These are phyloP conservation scores for Malus hybrid DNA, from an alignment of 331 rosid species.

Conservation along the genomic window DNA sequence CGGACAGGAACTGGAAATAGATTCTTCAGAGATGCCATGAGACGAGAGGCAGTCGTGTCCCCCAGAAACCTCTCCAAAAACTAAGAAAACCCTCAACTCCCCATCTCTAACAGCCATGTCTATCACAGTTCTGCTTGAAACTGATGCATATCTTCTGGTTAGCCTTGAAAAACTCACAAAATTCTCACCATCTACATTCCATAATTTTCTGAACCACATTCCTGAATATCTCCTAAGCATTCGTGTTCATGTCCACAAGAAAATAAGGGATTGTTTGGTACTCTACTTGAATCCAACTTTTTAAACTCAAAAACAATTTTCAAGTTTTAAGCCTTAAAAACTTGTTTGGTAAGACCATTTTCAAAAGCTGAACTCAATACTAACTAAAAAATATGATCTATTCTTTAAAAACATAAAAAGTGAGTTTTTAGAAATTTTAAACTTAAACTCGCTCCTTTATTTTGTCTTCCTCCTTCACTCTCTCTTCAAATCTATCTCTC, in stretches of 20 bases:
- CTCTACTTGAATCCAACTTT: too few species aligned
- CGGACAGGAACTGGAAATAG: slow-evolving; percentile 51
- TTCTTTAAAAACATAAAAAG: too few species aligned
- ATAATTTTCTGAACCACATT: slow-evolving; percentile 20
- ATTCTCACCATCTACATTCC: slow-evolving; percentile 15
- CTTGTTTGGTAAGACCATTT: too few species aligned
- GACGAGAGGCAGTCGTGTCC: slow-evolving; percentile 73
- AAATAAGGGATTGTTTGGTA: neutral
- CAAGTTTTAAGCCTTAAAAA: too few species aligned
- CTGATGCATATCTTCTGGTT: slow-evolving; percentile 11
- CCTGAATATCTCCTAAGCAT: slow-evolving; percentile 4
- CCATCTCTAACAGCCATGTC: slow-evolving; percentile 62
- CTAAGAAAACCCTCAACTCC: slow-evolving; percentile 73
- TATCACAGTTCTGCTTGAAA: slow-evolving; percentile 21
- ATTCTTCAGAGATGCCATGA: slow-evolving; percentile 59
- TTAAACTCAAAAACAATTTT: too few species aligned
- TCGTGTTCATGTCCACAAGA: neutral
- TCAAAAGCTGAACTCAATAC: too few species aligned
- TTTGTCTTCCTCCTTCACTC: too few species aligned
- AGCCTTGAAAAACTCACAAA: slow-evolving; percentile 11
- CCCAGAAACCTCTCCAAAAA: slow-evolving; percentile 88
- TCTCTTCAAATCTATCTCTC: too few species aligned
- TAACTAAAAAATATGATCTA: too few species aligned
- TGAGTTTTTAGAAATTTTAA: too few species aligned
- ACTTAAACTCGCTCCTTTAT: too few species aligned